These are phyloP conservation scores for Colletotrichum scovillei DNA, from an alignment of 2,329 filamentous ascomycete species.

Conservation along the genomic window DNA sequence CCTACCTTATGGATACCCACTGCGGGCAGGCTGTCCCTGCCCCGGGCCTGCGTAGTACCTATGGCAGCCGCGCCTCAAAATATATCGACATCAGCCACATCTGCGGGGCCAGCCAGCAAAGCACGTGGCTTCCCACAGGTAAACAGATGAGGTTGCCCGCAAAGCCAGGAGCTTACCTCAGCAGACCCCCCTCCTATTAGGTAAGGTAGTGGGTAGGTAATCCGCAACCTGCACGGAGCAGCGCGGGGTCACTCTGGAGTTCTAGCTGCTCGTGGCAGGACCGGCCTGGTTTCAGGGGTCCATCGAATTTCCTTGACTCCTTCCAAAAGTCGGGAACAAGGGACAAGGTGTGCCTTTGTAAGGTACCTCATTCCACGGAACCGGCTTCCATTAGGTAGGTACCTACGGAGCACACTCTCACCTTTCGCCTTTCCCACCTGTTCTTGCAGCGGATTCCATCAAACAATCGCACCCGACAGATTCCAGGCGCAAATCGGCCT, in stretches of 20 bases:
- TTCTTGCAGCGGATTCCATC: not conserved
- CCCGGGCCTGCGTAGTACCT: too few relatives aligned
- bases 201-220: not conserved
- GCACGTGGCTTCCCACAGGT: not conserved
- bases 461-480: not conserved
- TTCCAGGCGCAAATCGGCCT: conserved; percentile 7
- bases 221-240: not conserved
- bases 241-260: conserved; percentile 22
- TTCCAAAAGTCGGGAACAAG: not conserved
- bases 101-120: conserved; percentile 4
- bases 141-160: not conserved
- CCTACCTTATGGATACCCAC: too few relatives aligned
- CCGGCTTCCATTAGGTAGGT: not conserved
- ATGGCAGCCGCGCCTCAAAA: too few relatives aligned
- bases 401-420: not conserved
- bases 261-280: conserved; percentile 9
- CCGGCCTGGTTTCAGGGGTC: conserved; percentile 30
- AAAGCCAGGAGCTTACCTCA: not conserved
- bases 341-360: not conserved
- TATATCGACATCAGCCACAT: not conserved
- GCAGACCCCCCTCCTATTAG: not conserved
- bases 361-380: not conserved
- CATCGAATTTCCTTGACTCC: conserved; percentile 23
- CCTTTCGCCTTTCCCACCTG: not conserved
- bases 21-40: conserved; percentile 9